Percentiles rank a stretch among this genome's conserved stretches.
Conservation (phyloP, 163 green algal species). For the Chloromonas sp. region DNA sequence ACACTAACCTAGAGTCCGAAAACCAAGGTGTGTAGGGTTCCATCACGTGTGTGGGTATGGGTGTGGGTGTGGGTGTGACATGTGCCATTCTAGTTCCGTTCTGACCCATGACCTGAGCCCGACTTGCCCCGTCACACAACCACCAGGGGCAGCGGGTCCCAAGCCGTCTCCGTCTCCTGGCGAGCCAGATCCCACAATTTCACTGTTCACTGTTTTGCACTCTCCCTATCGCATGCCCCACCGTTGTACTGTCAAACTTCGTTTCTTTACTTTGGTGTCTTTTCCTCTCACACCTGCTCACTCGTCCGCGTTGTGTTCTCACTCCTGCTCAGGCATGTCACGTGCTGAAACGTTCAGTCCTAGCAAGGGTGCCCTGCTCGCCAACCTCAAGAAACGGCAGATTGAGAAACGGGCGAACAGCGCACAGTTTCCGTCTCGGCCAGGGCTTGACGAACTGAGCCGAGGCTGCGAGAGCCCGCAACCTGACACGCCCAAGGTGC, state of each 20-base stretch:
- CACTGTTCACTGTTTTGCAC: too few relatives aligned
- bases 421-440: constrained; percentile 20
- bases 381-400: constrained; percentile 55
- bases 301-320: not conserved
- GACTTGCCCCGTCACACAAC: too few relatives aligned
- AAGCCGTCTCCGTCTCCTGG: too few relatives aligned
- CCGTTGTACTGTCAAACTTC: too few relatives aligned
- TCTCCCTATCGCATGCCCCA: too few relatives aligned
- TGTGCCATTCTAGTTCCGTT: not conserved
- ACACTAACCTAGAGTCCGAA: constrained; percentile 15
- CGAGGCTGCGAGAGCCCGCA: not conserved
- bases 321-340: not conserved
- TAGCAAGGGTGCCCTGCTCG: constrained; percentile 43
- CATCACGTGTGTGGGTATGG: not conserved
- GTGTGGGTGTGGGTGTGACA: not conserved
- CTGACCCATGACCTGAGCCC: too few relatives aligned
- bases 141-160: too few relatives aligned
- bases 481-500: not conserved
- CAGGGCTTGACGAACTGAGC: not conserved
- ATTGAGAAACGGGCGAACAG: constrained; percentile 47
- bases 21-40: not conserved
- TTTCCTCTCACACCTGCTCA: too few relatives aligned
- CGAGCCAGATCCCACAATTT: too few relatives aligned
- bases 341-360: constrained; percentile 41
- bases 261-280: too few relatives aligned